Conservation (phyloP, 2,329 filamentous ascomycete genomes). For the Diaporthe sp. region DNA sequence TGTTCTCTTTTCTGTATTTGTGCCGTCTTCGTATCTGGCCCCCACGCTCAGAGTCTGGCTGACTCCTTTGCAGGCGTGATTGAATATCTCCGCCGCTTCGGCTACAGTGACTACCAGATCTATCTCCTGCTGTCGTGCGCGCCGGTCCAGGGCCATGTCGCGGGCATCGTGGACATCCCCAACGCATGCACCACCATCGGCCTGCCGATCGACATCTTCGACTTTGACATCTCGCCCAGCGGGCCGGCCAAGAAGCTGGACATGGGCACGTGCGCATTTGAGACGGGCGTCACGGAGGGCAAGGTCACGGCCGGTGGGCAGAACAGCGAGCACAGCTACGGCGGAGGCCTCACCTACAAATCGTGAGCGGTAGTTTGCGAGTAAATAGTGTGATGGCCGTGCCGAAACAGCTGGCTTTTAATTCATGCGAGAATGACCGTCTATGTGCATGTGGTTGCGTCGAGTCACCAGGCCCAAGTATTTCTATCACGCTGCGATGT, state of each 20-base stretch:
- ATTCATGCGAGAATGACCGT: not conserved
- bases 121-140: slow-evolving; percentile 89
- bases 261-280: slow-evolving; percentile 79
- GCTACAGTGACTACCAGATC: slow-evolving; percentile 80
- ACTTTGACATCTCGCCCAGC: slow-evolving; percentile 87
- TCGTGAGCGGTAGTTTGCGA: not conserved
- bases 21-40: not conserved
- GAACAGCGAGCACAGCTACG: slow-evolving; percentile 63
- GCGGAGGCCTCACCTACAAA: slow-evolving; percentile 65
- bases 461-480: not conserved
- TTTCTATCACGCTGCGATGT: not conserved
- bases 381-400: no score
- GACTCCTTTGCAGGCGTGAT: slow-evolving; percentile 66
- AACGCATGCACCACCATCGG: slow-evolving; percentile 93
- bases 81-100: slow-evolving; percentile 83
- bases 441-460: not conserved
- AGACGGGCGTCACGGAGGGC: slow-evolving; percentile 60
- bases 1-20: slow-evolving; percentile 25
- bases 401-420: not conserved
- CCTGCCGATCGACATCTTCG: slow-evolving; percentile 92
- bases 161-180: slow-evolving; percentile 90
- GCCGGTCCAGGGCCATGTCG: slow-evolving; percentile 88
- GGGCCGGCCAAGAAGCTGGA: slow-evolving; percentile 66
- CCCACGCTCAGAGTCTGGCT: not conserved
- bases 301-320: slow-evolving; percentile 57